A percentile compares a stretch with the other conserved stretches of the same genome.
phyloP scores from a whole-genome alignment of 208 protist genomes.

The Leishmania guyanensis region DNA sequence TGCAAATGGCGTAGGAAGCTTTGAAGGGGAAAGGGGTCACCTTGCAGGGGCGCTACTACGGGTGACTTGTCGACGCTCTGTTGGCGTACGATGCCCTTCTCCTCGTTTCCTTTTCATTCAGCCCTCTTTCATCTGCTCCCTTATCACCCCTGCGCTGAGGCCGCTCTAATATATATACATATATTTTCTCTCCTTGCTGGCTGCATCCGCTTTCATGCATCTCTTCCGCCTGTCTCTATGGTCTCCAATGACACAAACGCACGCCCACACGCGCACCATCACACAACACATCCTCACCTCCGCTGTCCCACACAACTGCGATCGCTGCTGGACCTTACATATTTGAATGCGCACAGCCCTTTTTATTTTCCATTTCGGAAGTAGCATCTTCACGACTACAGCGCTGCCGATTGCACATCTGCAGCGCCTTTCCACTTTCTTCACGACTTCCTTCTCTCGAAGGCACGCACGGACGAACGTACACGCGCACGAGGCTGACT shows the following conservation, averaged over 20 bases:
- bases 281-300: background rate
- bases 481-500: background rate
- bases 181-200: background rate
- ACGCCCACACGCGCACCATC: background rate
- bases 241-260: background rate
- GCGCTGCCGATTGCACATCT: background rate
- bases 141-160: background rate
- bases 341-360: background rate
- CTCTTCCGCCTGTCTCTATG: background rate
- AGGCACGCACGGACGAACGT: background rate
- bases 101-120: background rate
- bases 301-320: background rate
- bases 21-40: background rate
- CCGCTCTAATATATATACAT: constrained; percentile 15
- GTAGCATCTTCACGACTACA: background rate
- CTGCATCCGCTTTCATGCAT: background rate
- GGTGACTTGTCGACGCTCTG: background rate
- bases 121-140: background rate
- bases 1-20: background rate
- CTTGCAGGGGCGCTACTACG: background rate
- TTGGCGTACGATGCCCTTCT: constrained; percentile 2
- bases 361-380: background rate
- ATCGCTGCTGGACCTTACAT: background rate
- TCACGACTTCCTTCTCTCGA: background rate
- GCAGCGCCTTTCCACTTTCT: background rate